A percentile compares a stretch with the other conserved stretches of the same genome.
Conservation (phyloP, 345 rosid species). For the Eucalyptus cloeziana region DNA sequence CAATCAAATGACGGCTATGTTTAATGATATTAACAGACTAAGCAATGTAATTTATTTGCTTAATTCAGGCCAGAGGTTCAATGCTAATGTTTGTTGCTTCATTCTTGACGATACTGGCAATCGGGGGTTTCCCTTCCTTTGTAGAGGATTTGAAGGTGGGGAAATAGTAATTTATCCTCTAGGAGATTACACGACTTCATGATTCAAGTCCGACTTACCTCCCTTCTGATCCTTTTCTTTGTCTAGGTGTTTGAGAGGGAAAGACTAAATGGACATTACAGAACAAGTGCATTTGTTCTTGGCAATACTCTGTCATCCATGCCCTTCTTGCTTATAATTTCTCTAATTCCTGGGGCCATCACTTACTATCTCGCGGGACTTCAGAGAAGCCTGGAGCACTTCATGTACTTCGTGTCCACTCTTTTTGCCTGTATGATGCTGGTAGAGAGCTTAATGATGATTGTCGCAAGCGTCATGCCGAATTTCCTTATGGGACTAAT, state of each 20-base stretch:
- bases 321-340: slow-evolving; percentile 20
- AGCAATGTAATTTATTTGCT: background rate
- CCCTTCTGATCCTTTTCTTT: background rate
- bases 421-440: slow-evolving; percentile 30
- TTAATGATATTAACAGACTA: background rate
- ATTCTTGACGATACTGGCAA: slow-evolving; percentile 37
- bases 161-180: background rate
- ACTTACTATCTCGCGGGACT: slow-evolving; percentile 20
- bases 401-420: slow-evolving; percentile 7
- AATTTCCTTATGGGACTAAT: slow-evolving; percentile 43
- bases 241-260: slow-evolving; percentile 34
- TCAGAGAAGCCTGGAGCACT: slow-evolving; percentile 11
- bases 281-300: slow-evolving; percentile 12
- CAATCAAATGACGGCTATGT: background rate
- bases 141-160: slow-evolving; percentile 52
- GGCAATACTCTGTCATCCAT: slow-evolving; percentile 32
- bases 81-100: slow-evolving; percentile 29
- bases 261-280: slow-evolving; percentile 52
- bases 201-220: background rate
- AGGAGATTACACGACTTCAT: background rate
- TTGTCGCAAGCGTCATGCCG: slow-evolving; percentile 34
- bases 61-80: slow-evolving; percentile 30
- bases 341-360: slow-evolving; percentile 34
- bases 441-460: slow-evolving; percentile 53
- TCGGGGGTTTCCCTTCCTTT: slow-evolving; percentile 52